Evolutionary conservation across 345 rosid species (phyloP).

Genomic region (Eucalyptus leucophloia): DNA sequence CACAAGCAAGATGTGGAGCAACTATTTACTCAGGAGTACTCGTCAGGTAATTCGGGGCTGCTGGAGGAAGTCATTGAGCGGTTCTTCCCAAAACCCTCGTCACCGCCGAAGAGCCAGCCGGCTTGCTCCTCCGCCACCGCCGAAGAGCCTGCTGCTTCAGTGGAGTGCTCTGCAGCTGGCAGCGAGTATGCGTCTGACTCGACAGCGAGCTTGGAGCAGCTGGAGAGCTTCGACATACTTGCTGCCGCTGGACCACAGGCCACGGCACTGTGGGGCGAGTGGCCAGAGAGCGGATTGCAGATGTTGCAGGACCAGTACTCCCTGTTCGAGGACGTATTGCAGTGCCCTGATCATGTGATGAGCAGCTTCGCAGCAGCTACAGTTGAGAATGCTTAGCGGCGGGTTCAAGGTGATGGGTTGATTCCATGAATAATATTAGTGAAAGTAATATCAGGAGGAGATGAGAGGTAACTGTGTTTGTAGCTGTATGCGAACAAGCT

Average conservation of each 20-base stretch:
- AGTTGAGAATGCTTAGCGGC: background rate
- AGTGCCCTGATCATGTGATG: background rate
- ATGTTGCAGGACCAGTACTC: background rate
- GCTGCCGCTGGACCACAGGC: background rate
- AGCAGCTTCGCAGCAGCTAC: background rate
- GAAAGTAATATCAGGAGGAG: background rate
- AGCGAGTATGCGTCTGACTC: background rate
- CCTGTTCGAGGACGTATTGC: background rate
- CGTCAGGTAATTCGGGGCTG: constrained; percentile 55
- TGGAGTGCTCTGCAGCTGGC: background rate
- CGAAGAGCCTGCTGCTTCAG: background rate
- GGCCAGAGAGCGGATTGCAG: background rate
- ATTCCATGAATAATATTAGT: background rate
- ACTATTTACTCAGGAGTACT: background rate
- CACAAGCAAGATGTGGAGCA: background rate
- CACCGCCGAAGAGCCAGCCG: background rate
- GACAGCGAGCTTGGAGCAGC: background rate
- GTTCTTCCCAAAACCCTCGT: constrained; percentile 33
- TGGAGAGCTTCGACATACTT: background rate
- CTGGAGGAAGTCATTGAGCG: constrained; percentile 75
- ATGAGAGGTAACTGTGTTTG: background rate
- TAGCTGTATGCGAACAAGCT: background rate
- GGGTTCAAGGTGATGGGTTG: background rate
- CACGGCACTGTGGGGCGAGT: background rate
- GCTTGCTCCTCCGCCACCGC: background rate